Base-by-base conservation (phyloP, 768 basidiomycete species). In the Tylopilus intermedius region DNA sequence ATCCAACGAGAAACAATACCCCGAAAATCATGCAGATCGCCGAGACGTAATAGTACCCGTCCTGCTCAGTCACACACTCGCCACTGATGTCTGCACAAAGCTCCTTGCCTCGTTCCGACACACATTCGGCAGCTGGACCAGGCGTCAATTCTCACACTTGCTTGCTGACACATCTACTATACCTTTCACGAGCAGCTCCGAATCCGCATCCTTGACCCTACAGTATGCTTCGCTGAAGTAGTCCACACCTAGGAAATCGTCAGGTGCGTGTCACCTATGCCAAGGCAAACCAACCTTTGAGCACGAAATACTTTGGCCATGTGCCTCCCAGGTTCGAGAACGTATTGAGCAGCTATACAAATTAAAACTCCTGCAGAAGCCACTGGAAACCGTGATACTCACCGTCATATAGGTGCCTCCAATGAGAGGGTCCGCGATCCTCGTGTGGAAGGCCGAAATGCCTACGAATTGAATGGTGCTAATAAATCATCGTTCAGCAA, bases 341-440 rank as follows among this genome's bases (percentile, higher is more conserved):
- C 14, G 96, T 99, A 68, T 97, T 97, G 40, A 99, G 72, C 11
- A 99, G 75, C 92, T 97, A 61, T 14, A 41, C 44, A 21, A 15
- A 40, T 49, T 50, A 61, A 44, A 59, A 21, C 44, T 27, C 57
- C 26, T 43, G 29, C 30, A 15, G 30, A 50, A 41, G 45, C 39
- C 33, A n/a, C 22, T 14, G 40, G 14, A 56, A 48, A n/a, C 18
- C 22, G 29, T 26, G 32, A 44, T 26, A 9, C 29, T 72, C 83
- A 94, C 94, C 11, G 96, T 99, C 96, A 99, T 99, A 70, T 99
- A 99, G 0, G 96, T 99, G 47, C 96, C 96, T 27, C 96, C 96
- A 49, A 99, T 96, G 11, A 96, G 65, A 0, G 96, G 96, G 65
- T 99, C 96, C 0, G 96, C 93, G 35, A 99, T 85, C 49, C 88